Base-by-base conservation (phyloP, 2,329 filamentous ascomycete species). In the Meredithiella fracta region DNA sequence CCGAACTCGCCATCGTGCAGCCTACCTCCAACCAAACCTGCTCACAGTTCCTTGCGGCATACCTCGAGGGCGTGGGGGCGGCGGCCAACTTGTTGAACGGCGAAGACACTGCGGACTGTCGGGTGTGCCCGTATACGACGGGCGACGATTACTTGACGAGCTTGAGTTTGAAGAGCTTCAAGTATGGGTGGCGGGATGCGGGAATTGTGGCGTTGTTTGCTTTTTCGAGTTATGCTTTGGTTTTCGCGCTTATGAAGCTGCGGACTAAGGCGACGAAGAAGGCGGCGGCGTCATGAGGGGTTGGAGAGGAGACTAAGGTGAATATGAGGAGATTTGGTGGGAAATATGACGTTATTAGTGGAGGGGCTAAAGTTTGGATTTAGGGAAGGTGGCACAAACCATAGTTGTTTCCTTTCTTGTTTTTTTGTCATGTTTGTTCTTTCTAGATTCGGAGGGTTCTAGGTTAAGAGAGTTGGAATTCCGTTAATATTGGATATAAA, bases 161-260 rank as follows among this genome's bases (percentile, higher is more conserved):
- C 0, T 60, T 86, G 11, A 83, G 85, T 62, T 62, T 86, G 6
- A 69, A 70, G 1, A 71, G 78, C 3, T 78, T 83, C 60, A 77
- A 72, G 59, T 80, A 79, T 61, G 82, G 79, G 0, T 86, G 83
- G 83, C 72, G 83, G 51, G 73, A 86, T 65, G 77, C 78, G 0
- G 82, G 63, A 0, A 79, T 84, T 51, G 72, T 76, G 2, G 75
- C 74, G 1, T 67, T 78, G 3, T 82, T 82, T 60, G 74, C 69
- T 1, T 58, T 78, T 40, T 74, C 71, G 56, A 75, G 72, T 1
- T 83, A 83, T 54, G 64, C 63, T 0, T 47, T 73, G 52, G 72
- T 75, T 5, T 73, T 69, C 56, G 57, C 62, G 1, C 62, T 74
- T 54, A 74, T 74, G 72, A 74, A 73, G 65, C 64, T 74, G 44